These are phyloP conservation scores for Moniliella sp. DNA, from an alignment of 1,284 basidiomycete species.

Conservation along the genomic window DNA sequence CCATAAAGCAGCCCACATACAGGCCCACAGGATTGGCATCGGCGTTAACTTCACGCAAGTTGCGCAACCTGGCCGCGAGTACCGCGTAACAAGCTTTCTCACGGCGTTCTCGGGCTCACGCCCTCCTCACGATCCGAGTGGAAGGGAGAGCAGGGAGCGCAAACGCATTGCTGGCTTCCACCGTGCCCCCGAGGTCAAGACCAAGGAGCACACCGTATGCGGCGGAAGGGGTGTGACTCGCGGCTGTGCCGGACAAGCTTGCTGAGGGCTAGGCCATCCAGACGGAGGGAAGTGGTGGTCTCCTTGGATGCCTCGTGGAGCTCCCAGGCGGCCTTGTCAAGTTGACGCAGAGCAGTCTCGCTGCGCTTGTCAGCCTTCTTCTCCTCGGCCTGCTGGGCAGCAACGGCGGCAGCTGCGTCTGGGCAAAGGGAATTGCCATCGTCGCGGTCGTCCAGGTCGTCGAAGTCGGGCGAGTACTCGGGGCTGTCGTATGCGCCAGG, in stretches of 20 bases:
- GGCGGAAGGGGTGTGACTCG: constrained; percentile 24
- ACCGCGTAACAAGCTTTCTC: constrained; percentile 38
- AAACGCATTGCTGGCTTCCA: constrained; percentile 29
- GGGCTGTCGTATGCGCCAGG: too few species aligned
- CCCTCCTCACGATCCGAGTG: constrained; percentile 1
- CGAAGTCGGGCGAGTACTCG: too few species aligned
- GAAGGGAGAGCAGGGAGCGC: constrained; percentile 13
- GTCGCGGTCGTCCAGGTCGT: too few species aligned
- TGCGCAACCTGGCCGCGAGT: constrained; percentile 63
- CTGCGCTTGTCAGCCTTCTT: too few species aligned
- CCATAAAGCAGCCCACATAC: constrained; percentile 84
- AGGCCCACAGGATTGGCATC: constrained; percentile 89
- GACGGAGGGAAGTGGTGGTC: constrained; percentile 22
- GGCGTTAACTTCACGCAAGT: constrained; percentile 70
- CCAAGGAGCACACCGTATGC: constrained; percentile 25
- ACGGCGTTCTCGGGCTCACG: constrained; percentile 22
- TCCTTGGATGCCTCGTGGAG: too few species aligned
- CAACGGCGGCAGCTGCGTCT: too few species aligned
- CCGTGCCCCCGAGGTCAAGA: constrained; percentile 24
- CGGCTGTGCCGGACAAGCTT: constrained; percentile 33
- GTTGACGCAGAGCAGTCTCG: too few species aligned
- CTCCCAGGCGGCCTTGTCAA: too few species aligned
- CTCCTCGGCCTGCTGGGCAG: too few species aligned
- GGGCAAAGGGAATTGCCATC: too few species aligned
- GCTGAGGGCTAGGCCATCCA: constrained; percentile 28